Conservation (phyloP, 495 filamentous ascomycete species). For the Aspergillus ostianus region DNA sequence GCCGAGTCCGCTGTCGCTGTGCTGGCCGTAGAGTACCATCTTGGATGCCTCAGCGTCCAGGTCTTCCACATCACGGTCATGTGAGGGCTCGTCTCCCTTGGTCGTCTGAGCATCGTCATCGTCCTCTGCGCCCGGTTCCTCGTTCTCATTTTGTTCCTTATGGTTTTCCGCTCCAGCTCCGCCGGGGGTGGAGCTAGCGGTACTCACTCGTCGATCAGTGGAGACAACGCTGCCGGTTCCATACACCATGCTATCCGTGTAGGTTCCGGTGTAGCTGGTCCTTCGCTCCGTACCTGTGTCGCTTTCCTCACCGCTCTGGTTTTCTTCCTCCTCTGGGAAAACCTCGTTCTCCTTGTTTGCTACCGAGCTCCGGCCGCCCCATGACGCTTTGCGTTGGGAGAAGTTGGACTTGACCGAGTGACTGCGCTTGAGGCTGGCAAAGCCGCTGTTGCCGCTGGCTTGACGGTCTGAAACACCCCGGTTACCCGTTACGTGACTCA, state of each 20-base stretch:
- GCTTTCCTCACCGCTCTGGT: constrained; percentile 42
- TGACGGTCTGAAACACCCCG: constrained; percentile 59
- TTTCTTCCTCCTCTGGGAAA: constrained; percentile 54
- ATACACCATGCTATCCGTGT: constrained; percentile 48
- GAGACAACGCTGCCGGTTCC: constrained; percentile 50
- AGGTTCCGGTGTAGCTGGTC: constrained; percentile 50
- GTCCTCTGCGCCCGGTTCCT: constrained; percentile 7
- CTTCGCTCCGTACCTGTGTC: constrained; percentile 54
- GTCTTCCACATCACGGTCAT: constrained; percentile 17
- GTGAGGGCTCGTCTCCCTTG: constrained; percentile 16
- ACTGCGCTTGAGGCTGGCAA: constrained; percentile 60
- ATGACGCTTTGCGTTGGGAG: constrained; percentile 68
- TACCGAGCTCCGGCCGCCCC: constrained; percentile 55
- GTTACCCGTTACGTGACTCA: constrained; percentile 84
- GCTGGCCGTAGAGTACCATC: constrained; percentile 38
- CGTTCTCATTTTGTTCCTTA: constrained; percentile 15
- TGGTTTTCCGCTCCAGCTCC: constrained; percentile 23
- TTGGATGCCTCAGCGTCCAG: constrained; percentile 33
- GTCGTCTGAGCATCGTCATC: constrained; percentile 19
- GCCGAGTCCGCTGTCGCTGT: constrained; percentile 46
- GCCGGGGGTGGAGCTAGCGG: constrained; percentile 43
- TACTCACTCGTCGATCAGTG: constrained; percentile 48
- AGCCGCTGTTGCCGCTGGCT: constrained; percentile 41
- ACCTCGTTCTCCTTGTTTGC: constrained; percentile 63
- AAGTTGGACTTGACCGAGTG: constrained; percentile 69